These are phyloP conservation scores for Aspergillus steynii DNA, from an alignment of 495 filamentous ascomycete species.

Conservation along the genomic window DNA sequence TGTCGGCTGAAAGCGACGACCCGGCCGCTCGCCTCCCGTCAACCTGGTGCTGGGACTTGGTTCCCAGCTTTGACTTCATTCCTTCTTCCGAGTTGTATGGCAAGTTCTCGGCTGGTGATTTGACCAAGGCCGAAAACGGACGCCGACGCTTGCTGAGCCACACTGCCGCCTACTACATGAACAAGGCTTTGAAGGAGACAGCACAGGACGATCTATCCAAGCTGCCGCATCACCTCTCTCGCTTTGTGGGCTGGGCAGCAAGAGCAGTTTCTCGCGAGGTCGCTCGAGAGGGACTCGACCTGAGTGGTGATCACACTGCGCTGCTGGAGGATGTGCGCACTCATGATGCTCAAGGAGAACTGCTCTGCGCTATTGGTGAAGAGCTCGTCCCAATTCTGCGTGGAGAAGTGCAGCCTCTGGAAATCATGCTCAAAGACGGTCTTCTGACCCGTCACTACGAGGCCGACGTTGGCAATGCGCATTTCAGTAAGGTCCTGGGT, in stretches of 20 bases:
- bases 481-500: not conserved
- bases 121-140: not conserved
- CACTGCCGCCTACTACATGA: not conserved
- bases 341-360: not conserved
- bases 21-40: not conserved
- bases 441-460: conserved; percentile 20
- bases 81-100: not conserved
- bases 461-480: not conserved
- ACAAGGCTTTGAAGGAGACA: not conserved
- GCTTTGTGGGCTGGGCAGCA: not conserved
- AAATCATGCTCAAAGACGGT: conserved; percentile 27
- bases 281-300: not conserved
- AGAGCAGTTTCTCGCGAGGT: not conserved
- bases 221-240: not conserved
- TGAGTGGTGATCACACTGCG: not conserved
- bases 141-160: not conserved
- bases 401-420: conserved; percentile 31
- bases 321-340: not conserved
- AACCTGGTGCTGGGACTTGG: not conserved
- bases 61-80: not conserved
- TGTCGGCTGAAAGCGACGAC: not conserved
- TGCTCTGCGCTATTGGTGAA: not conserved
- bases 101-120: not conserved
- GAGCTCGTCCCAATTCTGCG: conserved; percentile 28
- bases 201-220: not conserved